Conservation (phyloP, 2,329 filamentous ascomycete genomes). For the Pseudopyricularia javanii region DNA sequence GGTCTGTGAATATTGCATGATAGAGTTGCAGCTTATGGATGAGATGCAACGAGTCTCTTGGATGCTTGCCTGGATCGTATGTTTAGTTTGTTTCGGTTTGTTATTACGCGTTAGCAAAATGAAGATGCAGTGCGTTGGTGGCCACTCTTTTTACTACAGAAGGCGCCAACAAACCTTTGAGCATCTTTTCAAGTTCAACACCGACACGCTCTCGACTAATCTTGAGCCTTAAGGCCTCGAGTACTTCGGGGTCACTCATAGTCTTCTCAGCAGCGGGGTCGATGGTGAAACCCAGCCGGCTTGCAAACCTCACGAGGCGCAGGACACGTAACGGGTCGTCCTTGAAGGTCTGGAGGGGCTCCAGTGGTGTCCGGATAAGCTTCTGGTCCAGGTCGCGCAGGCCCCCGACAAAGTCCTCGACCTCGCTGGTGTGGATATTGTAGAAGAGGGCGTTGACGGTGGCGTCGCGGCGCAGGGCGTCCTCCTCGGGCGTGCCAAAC, state of each 20-base stretch:
- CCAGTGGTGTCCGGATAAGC: conserved; percentile 73
- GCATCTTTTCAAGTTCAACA: conserved; percentile 81
- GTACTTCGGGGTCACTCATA: conserved; percentile 72
- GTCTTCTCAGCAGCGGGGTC: conserved; percentile 53
- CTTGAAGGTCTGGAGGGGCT: conserved; percentile 83
- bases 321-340: conserved; percentile 86
- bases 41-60: conserved; percentile 47
- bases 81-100: background rate
- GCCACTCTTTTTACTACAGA: background rate
- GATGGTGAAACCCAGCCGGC: conserved; percentile 68
- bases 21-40: conserved; percentile 59
- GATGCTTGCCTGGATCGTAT: conserved; percentile 36
- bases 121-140: background rate
- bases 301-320: conserved; percentile 81
- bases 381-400: conserved; percentile 59
- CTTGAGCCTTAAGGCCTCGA: conserved; percentile 68
- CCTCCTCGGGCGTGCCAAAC: conserved; percentile 84
- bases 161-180: conserved; percentile 43
- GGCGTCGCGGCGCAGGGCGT: conserved; percentile 79
- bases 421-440: conserved; percentile 65
- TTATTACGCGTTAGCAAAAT: background rate
- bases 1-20: conserved; percentile 61
- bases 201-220: conserved; percentile 88
- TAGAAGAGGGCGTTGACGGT: conserved; percentile 95
- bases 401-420: conserved; percentile 82